Conservation (phyloP, 108 stramenopile species). For the Conticribra guillardii region DNA sequence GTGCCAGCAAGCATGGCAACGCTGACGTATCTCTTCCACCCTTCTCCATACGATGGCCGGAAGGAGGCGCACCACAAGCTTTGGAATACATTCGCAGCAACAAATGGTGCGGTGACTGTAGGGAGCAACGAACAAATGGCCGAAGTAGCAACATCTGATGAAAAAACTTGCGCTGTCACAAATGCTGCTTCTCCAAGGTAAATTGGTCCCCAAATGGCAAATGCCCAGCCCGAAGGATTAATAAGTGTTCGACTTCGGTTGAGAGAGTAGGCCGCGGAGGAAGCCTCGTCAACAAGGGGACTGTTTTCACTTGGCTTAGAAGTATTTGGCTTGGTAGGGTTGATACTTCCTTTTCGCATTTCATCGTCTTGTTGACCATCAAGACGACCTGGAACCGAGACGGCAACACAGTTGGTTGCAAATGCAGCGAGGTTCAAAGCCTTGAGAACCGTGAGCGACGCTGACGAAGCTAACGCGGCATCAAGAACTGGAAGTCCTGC, state of each 20-base stretch:
- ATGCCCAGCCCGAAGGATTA: constrained; percentile 77
- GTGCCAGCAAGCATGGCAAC: constrained; percentile 58
- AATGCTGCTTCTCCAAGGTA: constrained; percentile 70
- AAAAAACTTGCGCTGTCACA: constrained; percentile 46
- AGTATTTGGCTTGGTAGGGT: constrained; percentile 29
- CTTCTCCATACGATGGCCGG: constrained; percentile 57
- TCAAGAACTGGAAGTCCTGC: constrained; percentile 52
- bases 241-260: constrained; percentile 54
- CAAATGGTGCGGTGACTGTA: constrained; percentile 53
- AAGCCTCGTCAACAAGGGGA: not conserved
- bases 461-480: constrained; percentile 22
- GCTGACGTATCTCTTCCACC: constrained; percentile 59
- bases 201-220: constrained; percentile 82
- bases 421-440: constrained; percentile 53
- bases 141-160: constrained; percentile 25
- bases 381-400: constrained; percentile 64
- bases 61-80: constrained; percentile 77
- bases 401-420: constrained; percentile 53
- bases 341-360: constrained; percentile 45
- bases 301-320: constrained; percentile 7
- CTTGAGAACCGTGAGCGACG: constrained; percentile 38
- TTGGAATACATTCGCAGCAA: constrained; percentile 67
- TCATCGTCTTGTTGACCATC: constrained; percentile 55
- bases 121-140: constrained; percentile 38
- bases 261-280: constrained; percentile 10